Percentiles rank a stretch among this genome's conserved stretches.
Evolutionary conservation across 768 basidiomycete genomes (phyloP).

Genomic region (Amanita thiersii): DNA sequence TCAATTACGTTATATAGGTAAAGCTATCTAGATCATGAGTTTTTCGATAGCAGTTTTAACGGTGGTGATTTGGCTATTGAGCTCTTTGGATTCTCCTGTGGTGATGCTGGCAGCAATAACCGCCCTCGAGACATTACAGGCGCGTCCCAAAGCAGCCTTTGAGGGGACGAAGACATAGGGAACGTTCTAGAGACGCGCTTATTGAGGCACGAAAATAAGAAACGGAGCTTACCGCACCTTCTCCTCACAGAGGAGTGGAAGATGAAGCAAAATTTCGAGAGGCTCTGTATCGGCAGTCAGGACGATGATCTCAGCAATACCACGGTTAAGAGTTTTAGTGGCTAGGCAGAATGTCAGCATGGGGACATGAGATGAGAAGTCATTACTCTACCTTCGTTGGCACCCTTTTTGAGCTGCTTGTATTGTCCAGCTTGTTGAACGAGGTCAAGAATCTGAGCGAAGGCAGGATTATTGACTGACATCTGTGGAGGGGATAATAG

Average conservation of each 20-base stretch:
- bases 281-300: constrained; percentile 96
- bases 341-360: constrained; percentile 36
- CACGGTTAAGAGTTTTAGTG: constrained; percentile 96
- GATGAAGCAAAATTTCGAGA: constrained; percentile 93
- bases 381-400: constrained; percentile 76
- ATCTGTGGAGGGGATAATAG: too few relatives aligned
- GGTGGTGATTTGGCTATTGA: constrained; percentile 80
- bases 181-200: constrained; percentile 59
- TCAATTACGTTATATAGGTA: too few relatives aligned
- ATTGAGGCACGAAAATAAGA: background rate
- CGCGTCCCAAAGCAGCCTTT: constrained; percentile 92
- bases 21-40: constrained; percentile 31
- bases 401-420: constrained; percentile 98
- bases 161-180: constrained; percentile 93
- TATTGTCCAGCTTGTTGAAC: constrained; percentile 95
- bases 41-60: constrained; percentile 82
- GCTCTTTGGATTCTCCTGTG: constrained; percentile 91
- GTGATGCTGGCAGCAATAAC: constrained; percentile 95
- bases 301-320: constrained; percentile 96
- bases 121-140: constrained; percentile 90
- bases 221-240: constrained; percentile 46
- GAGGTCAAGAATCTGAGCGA: constrained; percentile 96
- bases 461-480: too few relatives aligned
- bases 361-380: constrained; percentile 2
- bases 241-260: constrained; percentile 96